Evolutionary conservation across 2,329 filamentous ascomycete species (phyloP).

Genomic region (Alternaria ventricosa): DNA sequence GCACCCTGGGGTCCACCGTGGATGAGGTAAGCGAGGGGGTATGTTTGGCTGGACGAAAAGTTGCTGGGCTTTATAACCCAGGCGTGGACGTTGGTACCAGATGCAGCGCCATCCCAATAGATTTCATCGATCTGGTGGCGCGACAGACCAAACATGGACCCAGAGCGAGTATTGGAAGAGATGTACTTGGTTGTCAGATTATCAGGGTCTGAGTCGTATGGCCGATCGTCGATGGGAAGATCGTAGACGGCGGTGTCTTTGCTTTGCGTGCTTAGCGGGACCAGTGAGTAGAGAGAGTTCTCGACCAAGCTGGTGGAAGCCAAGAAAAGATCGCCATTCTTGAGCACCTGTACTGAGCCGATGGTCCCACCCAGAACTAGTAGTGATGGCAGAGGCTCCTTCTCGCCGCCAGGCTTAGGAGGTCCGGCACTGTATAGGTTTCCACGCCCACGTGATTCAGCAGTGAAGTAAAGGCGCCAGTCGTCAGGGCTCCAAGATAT

Average conservation of each 20-base stretch:
- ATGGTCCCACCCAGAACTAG: conserved; percentile 44
- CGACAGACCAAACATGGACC: conserved; percentile 70
- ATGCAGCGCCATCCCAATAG: conserved; percentile 70
- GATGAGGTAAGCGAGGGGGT: conserved; percentile 79
- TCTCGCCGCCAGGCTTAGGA: conserved; percentile 15
- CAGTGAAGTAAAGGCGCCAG: conserved; percentile 71
- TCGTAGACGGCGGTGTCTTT: conserved; percentile 22
- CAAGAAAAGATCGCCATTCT: conserved; percentile 64
- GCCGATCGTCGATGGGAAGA: conserved; percentile 29
- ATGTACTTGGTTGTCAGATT: conserved; percentile 47
- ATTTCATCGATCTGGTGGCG: conserved; percentile 70
- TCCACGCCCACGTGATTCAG: conserved; percentile 72
- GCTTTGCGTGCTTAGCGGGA: conserved; percentile 47
- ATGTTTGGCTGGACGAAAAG: conserved; percentile 74
- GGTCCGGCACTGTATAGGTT: conserved; percentile 58
- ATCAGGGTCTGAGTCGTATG: conserved; percentile 33
- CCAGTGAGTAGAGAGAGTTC: conserved; percentile 71
- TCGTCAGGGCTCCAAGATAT: conserved; percentile 62
- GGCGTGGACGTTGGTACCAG: conserved; percentile 69
- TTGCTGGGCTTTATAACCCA: conserved; percentile 68
- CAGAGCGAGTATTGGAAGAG: conserved; percentile 70
- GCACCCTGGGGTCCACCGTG: conserved; percentile 84
- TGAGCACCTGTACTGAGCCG: conserved; percentile 59
- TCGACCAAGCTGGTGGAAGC: conserved; percentile 74
- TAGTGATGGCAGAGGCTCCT: conserved; percentile 29